Evolutionary conservation across 768 basidiomycete genomes (phyloP).

Genomic region (Podaxis rugospora): DNA sequence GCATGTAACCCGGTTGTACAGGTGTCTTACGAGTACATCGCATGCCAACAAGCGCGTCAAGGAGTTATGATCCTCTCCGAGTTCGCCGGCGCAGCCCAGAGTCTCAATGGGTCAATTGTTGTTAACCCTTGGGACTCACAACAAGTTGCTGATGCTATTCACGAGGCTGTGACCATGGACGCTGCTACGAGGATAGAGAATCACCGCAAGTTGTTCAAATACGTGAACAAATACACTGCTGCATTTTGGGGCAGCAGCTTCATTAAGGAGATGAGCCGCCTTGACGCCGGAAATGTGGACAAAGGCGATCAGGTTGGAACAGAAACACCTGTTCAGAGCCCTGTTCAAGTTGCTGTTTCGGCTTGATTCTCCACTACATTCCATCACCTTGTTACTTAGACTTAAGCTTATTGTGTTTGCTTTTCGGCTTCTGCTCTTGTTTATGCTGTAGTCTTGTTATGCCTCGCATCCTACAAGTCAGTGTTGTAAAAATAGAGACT

Average conservation of each 20-base stretch:
- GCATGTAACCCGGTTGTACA: slow-evolving; percentile 32
- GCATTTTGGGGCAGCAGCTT: slow-evolving; percentile 92
- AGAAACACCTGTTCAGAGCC: not conserved
- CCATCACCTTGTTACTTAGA: not conserved
- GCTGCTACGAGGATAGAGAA: slow-evolving; percentile 82
- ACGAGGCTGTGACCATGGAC: slow-evolving; percentile 90
- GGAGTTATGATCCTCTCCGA: slow-evolving; percentile 98
- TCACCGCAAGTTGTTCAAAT: slow-evolving; percentile 93
- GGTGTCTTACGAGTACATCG: slow-evolving; percentile 99
- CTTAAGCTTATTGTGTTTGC: slow-evolving; percentile 7
- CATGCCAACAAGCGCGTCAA: slow-evolving; percentile 88
- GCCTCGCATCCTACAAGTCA: not conserved
- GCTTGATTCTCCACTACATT: not conserved
- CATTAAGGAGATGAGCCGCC: slow-evolving; percentile 76
- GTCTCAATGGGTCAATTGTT: slow-evolving; percentile 91
- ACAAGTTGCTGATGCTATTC: slow-evolving; percentile 95
- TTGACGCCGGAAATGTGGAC: slow-evolving; percentile 38
- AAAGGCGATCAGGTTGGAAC: not conserved
- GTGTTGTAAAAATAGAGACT: not conserved
- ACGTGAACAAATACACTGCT: slow-evolving; percentile 92
- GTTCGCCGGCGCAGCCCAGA: slow-evolving; percentile 96
- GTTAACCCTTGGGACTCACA: slow-evolving; percentile 99
- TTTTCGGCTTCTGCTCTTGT: not conserved
- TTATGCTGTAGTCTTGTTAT: not conserved
- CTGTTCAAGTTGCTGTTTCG: not conserved